phyloP scores from a whole-genome alignment of 176 grass and related monocot genomes.

The Lolium multiflorum region DNA sequence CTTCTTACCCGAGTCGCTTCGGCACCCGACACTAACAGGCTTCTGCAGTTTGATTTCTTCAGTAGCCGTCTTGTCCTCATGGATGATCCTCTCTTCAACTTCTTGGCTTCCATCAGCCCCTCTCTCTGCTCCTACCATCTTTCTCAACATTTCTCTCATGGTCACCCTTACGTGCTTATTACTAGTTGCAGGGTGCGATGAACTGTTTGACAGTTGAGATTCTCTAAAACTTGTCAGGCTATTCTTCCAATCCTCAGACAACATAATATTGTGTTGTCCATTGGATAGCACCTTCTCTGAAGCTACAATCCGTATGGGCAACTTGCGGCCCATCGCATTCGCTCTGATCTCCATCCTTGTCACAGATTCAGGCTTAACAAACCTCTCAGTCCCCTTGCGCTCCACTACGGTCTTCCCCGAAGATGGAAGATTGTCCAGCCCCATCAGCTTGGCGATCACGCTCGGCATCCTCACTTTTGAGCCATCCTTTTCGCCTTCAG shows the following conservation, averaged over 20 bases:
- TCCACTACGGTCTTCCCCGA: constrained; percentile 32
- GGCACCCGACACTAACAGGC: constrained; percentile 18
- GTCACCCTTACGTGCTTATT: constrained; percentile 60
- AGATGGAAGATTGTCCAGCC: constrained; percentile 77
- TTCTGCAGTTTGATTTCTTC: constrained; percentile 54
- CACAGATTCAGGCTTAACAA: constrained; percentile 55
- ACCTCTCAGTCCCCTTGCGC: constrained; percentile 50
- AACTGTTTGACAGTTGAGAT: constrained; percentile 31
- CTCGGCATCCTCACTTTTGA: constrained; percentile 76
- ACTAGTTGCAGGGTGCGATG: constrained; percentile 18
- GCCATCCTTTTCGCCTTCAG: constrained; percentile 31
- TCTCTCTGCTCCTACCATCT: constrained; percentile 39
- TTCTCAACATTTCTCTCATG: constrained; percentile 52
- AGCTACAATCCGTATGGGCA: constrained; percentile 50
- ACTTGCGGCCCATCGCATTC: constrained; percentile 6
- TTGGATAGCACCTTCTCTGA: constrained; percentile 37
- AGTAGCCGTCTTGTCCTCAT: constrained; percentile 34
- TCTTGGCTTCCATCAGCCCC: constrained; percentile 37
- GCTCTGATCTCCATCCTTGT: constrained; percentile 29
- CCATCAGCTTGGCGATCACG: constrained; percentile 95
- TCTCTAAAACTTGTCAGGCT: constrained; percentile 46
- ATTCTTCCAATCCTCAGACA: constrained; percentile 47
- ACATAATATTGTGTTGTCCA: constrained; percentile 39
- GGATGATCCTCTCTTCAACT: constrained; percentile 36
- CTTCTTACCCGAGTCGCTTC: constrained; percentile 42